Base-by-base conservation (phyloP, 2,329 filamentous ascomycete species). In the Elsinoe arachidis region DNA sequence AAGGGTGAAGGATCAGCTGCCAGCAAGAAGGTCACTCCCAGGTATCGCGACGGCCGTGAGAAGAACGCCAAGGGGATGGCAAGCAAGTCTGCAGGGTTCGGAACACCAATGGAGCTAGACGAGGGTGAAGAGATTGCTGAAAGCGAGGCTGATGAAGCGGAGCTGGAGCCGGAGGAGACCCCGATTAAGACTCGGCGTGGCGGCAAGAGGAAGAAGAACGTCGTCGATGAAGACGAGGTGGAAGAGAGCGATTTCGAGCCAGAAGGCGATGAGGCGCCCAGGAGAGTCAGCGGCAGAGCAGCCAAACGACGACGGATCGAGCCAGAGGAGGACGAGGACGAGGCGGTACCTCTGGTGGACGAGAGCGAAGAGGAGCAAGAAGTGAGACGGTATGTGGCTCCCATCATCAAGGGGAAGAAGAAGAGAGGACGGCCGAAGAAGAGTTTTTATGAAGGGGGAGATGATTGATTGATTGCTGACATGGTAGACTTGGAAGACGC, bases 221-320 rank as follows among this genome's bases (percentile, higher is more conserved):
- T 15, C 26, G 26, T 30, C 7, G 26, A 30, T 7, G 26, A 30
- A 15, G 33, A 38, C 2, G 33, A 47, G 26, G 41, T 47, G 5
- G 54, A 47, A 14, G 54, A 56, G 14, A 56, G 54, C 43, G 54
- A 56, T 21, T 56, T 56, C 38, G 54, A 56, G 19, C 15, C 37
- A 9, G 51, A n/a, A 19, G 53, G 37, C 14, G 37, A 14, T 19
- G 54, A 49, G 34, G 38, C 35, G 5, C 47, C 47, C 14, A 43
- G 35, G 21, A 46, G 19, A 14, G 23, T 34, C 17, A 33, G 34
- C 12, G 47, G 47, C 21, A 23, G 34, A 23, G 38, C 21, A 14
- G 53, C 26, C 3, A 46, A 54, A 19, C 9, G 14, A 14, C 2
- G 51, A 10, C 51, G 21, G 1, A 10, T n/a, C 1, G 19, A 10